Conservation (phyloP, 1,139 yeast species). For the Candida glucosophila region DNA sequence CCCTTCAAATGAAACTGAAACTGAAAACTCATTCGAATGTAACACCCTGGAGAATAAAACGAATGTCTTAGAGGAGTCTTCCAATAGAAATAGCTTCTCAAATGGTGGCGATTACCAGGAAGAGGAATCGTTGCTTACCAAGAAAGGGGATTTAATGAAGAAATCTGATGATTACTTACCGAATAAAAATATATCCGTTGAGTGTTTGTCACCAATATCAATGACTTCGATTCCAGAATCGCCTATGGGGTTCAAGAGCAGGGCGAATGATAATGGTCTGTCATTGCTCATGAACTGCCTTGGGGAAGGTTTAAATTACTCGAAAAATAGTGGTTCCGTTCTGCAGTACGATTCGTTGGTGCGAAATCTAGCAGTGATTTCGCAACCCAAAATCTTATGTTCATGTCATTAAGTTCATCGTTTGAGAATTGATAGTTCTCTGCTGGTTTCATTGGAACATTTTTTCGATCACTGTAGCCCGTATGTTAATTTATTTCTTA, state of each 20-base stretch:
- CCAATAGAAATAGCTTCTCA: too few relatives aligned
- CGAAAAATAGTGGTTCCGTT: conserved; percentile 6
- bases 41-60: too few relatives aligned
- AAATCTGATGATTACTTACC: conserved; percentile 8
- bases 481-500: conserved; percentile 16
- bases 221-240: conserved; percentile 34
- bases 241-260: conserved; percentile 33
- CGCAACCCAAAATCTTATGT: conserved; percentile 21
- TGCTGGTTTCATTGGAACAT: too few relatives aligned
- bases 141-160: conserved; percentile 6
- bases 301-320: conserved; percentile 3
- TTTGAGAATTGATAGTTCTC: too few relatives aligned
- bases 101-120: too few relatives aligned
- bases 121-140: too few relatives aligned
- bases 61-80: too few relatives aligned
- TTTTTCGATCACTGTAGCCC: conserved; percentile 3
- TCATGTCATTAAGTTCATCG: too few relatives aligned
- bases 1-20: too few relatives aligned
- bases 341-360: conserved; percentile 30
- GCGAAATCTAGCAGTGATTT: conserved; percentile 48
- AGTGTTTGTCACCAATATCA: conserved; percentile 38
- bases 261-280: conserved; percentile 11
- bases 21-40: too few relatives aligned
- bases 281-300: conserved; percentile 7
- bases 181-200: conserved; percentile 16